A percentile compares a stretch with the other conserved stretches of the same genome.
Conservation (phyloP, 1,284 basidiomycete genomes). For the Fomitopsis schrenkii region DNA sequence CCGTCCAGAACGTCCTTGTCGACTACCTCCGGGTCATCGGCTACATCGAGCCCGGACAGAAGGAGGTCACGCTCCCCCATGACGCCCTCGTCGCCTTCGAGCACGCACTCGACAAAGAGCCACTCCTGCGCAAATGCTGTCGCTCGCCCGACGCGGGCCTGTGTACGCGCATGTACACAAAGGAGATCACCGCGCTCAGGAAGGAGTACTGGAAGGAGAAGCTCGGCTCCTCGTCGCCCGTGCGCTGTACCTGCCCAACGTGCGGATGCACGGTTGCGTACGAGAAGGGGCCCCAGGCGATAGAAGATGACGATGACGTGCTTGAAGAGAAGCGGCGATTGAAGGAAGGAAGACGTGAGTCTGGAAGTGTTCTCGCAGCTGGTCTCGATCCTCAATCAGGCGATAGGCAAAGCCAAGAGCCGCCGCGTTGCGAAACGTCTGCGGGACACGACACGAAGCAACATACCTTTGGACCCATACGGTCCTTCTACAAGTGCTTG, state of each 20-base stretch:
- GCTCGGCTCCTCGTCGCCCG: neutral
- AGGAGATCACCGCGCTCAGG: slow-evolving; percentile 15
- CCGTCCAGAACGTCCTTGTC: slow-evolving; percentile 13
- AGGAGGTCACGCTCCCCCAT: slow-evolving; percentile 5
- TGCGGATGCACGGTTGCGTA: slow-evolving; percentile 11
- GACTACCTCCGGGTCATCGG: slow-evolving; percentile 15
- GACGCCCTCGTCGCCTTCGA: slow-evolving; percentile 23
- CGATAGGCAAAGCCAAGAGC: slow-evolving; percentile 8
- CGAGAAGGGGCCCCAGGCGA: neutral
- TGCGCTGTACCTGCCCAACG: slow-evolving; percentile 11
- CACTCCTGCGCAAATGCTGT: slow-evolving; percentile 4
- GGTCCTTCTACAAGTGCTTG: slow-evolving; percentile 16
- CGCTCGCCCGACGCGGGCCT: neutral
- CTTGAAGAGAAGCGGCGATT: slow-evolving; percentile 2
- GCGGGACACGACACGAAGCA: neutral
- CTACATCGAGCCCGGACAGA: slow-evolving; percentile 14
- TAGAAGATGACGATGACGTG: neutral
- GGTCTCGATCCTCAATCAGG: neutral
- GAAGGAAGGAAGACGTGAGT: slow-evolving; percentile 7
- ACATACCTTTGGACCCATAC: slow-evolving; percentile 9
- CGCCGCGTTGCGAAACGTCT: slow-evolving; percentile 3
- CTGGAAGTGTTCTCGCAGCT: neutral
- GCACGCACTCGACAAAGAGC: slow-evolving; percentile 22
- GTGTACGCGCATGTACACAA: slow-evolving; percentile 9
- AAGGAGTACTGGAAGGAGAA: slow-evolving; percentile 15